phyloP scores from a whole-genome alignment of 441 rosid genomes.

The Croton setiger region DNA sequence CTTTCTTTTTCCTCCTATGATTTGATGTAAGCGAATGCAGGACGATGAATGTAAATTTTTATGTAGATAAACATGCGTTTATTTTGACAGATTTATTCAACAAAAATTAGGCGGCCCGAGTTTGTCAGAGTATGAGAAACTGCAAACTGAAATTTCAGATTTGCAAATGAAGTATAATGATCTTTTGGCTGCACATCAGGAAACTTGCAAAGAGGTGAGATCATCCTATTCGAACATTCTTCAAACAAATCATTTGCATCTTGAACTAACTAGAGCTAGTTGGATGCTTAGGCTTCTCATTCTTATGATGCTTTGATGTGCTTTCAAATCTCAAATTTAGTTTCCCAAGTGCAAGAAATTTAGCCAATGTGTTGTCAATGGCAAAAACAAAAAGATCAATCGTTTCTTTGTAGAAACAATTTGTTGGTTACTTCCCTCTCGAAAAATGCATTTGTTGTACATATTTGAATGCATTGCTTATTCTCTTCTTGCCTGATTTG shows the following conservation, averaged over 20 bases:
- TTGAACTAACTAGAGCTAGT: neutral
- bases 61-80: neutral
- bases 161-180: conserved; percentile 63
- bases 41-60: neutral
- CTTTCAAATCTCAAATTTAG: neutral
- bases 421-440: neutral
- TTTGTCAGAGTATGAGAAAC: conserved; percentile 66
- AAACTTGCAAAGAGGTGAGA: conserved; percentile 63
- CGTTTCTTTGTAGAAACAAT: neutral
- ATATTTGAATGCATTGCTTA: neutral
- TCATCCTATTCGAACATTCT: neutral
- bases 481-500: neutral
- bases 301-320: too few species aligned
- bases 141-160: conserved; percentile 73
- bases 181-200: conserved; percentile 59
- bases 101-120: conserved; percentile 85
- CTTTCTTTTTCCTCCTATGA: neutral
- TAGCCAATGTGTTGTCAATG: neutral
- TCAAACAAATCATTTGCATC: neutral
- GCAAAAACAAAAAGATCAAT: neutral
- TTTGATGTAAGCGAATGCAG: neutral
- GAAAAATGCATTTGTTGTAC: neutral
- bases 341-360: neutral
- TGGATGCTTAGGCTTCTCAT: neutral
- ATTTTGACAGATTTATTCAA: conserved; percentile 57